Conservation (phyloP, 805 yeast genomes). For the Kodamaea lidongshanica region DNA sequence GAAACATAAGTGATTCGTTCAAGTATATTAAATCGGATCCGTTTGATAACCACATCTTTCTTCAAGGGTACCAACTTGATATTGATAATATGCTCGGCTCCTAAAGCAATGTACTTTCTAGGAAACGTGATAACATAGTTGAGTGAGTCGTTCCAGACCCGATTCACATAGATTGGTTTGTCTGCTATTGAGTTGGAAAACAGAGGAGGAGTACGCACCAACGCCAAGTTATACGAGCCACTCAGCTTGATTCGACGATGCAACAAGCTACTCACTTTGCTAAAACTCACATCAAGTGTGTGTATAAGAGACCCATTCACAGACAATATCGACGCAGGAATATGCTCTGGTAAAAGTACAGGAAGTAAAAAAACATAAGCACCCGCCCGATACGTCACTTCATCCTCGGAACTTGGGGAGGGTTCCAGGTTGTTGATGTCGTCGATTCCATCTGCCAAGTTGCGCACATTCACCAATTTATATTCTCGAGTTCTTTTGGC, state of each 20-base stretch:
- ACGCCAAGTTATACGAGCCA: slow-evolving; percentile 35
- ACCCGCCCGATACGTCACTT: slow-evolving; percentile 51
- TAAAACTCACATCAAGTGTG: slow-evolving; percentile 33
- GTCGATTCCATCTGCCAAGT: slow-evolving; percentile 9
- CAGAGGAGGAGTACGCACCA: slow-evolving; percentile 51
- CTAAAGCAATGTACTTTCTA: slow-evolving; percentile 59
- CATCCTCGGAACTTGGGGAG: slow-evolving; percentile 5
- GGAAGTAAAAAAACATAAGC: slow-evolving; percentile 66
- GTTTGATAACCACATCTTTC: slow-evolving; percentile 54
- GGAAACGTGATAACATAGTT: slow-evolving; percentile 71
- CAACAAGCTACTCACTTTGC: slow-evolving; percentile 32
- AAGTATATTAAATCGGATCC: slow-evolving; percentile 59
- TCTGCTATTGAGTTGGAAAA: slow-evolving; percentile 53
- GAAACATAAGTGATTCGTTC: slow-evolving; percentile 63
- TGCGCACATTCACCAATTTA: slow-evolving; percentile 12
- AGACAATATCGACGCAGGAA: slow-evolving; percentile 56
- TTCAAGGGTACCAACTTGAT: slow-evolving; percentile 62
- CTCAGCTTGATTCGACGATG: slow-evolving; percentile 30
- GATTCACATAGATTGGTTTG: slow-evolving; percentile 70
- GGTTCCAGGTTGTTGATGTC: not conserved
- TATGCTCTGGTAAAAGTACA: slow-evolving; percentile 49
- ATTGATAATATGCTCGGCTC: slow-evolving; percentile 53
- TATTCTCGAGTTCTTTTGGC: slow-evolving; percentile 35
- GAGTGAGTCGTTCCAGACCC: slow-evolving; percentile 66
- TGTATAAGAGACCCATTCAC: slow-evolving; percentile 47